Percentiles rank a stretch among this genome's conserved stretches.
phyloP scores from a whole-genome alignment of 345 rosid species.

The Melastoma malabathricum region DNA sequence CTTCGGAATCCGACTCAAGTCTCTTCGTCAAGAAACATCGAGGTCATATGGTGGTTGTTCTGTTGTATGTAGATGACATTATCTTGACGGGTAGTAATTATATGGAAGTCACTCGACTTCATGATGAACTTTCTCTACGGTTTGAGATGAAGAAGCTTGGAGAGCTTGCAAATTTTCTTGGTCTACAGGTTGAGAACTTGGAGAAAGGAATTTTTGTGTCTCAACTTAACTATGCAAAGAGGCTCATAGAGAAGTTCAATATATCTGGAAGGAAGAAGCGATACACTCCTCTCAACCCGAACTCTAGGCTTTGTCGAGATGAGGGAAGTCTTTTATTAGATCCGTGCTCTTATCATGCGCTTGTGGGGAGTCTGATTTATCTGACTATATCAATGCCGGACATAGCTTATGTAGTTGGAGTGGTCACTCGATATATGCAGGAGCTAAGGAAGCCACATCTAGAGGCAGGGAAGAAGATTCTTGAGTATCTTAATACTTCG shows the following conservation, averaged over 20 bases:
- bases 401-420: neutral
- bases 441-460: too few species aligned
- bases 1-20: too few species aligned
- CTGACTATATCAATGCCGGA: neutral
- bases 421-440: neutral
- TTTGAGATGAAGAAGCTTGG: conserved; percentile 1
- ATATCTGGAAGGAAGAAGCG: neutral
- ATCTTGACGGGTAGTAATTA: neutral
- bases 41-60: neutral
- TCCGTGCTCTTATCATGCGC: neutral
- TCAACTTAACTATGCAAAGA: neutral
- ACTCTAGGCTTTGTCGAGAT: conserved; percentile 3
- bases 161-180: too few species aligned
- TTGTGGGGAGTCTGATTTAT: neutral
- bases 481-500: neutral
- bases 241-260: conserved; percentile 4
- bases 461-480: neutral
- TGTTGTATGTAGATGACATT: neutral
- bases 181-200: too few species aligned
- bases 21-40: neutral
- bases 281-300: conserved; percentile 7
- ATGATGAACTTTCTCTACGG: neutral
- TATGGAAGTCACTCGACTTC: neutral
- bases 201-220: too few species aligned
- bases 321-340: neutral